Base-by-base conservation (phyloP, 495 filamentous ascomycete genomes). In the Ramalina peruviana region DNA sequence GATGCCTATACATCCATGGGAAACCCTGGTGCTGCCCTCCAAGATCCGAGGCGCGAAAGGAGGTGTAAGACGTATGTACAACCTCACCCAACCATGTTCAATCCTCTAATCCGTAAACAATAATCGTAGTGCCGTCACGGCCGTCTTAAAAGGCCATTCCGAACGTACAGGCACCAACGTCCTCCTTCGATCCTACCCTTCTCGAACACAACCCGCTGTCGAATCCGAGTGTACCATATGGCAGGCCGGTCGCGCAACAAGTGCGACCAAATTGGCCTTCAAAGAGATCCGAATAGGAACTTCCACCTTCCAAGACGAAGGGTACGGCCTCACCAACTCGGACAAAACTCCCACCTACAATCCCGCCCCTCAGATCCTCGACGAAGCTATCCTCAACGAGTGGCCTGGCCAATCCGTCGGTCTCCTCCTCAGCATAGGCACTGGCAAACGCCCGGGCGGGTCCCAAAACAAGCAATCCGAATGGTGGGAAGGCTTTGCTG, bases 241-340 rank as follows among this genome's bases (percentile, higher is more conserved):
- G 92, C 77, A 98, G 64, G 92, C 92, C 4, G 92, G 92, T 7
- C 80, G 93, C 37, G 92, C 92, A n/a, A 98, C 92, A 3, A 86
- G 76, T 45, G 88, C 92, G 3, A 94, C 86, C 3, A 88, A 85
- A 0, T 69, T 93, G 27, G 93, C 92, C 3, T 98, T 98, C 68
- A 98, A 98, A 63, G 86, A 89, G 0, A 88, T 98, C 37, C 85
- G 85, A 54, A 85, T 97, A 46, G 93, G 88, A 3, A 89, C 96
- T 57, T 88, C 88, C 11, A 73, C 86, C 12, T 98, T 97, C 57
- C 82, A 93, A 46, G 93, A 98, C 58, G 92, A 97, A 63, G 92
- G 92, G 17, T 71, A 78, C 5, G 92, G 92, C 5, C 51, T 54
- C 6, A 20, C 39, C 25, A 56, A 56, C 6, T 36, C 50, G 6